phyloP scores from a whole-genome alignment of 164 flowering plant genomes.

The Stephania japonica region DNA sequence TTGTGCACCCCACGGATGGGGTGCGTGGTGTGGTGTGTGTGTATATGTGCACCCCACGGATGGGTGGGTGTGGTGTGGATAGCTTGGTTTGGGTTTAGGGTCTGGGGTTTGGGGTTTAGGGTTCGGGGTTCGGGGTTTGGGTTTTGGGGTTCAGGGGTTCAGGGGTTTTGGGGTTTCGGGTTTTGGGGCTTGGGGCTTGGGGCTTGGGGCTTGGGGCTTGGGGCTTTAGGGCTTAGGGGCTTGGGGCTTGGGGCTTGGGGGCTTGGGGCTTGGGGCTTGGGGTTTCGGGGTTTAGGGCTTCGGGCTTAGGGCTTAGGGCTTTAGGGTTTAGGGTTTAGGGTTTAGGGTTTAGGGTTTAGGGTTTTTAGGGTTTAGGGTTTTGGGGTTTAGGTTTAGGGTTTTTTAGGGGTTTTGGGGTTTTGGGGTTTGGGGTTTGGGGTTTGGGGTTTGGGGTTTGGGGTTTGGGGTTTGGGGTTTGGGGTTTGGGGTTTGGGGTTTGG shows the following conservation, averaged over 20 bases:
- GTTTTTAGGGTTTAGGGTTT: conserved; percentile 14
- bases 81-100: conserved; percentile 17
- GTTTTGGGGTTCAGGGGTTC: conserved; percentile 23
- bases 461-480: conserved; percentile 13
- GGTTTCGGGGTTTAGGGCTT: conserved; percentile 21
- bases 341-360: conserved; percentile 23
- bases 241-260: conserved; percentile 19
- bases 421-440: conserved; percentile 10
- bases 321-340: conserved; percentile 21
- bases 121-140: conserved; percentile 23
- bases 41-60: no score
- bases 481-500: conserved; percentile 11
- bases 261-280: conserved; percentile 18
- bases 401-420: conserved; percentile 15
- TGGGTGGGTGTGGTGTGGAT: no score
- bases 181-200: no score
- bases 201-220: conserved; percentile 22
- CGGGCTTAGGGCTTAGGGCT: conserved; percentile 21
- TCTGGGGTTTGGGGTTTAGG: conserved; percentile 17
- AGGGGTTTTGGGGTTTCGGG: conserved; percentile 20
- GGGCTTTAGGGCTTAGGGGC: conserved; percentile 24
- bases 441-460: conserved; percentile 13
- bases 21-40: no score
- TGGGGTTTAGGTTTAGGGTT: no score
- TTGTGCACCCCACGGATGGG: no score